A percentile compares a stretch with the other conserved stretches of the same genome.
These are phyloP conservation scores for Ettlia oleoabundans DNA, from an alignment of 139 green algal species.

Conservation along the genomic window DNA sequence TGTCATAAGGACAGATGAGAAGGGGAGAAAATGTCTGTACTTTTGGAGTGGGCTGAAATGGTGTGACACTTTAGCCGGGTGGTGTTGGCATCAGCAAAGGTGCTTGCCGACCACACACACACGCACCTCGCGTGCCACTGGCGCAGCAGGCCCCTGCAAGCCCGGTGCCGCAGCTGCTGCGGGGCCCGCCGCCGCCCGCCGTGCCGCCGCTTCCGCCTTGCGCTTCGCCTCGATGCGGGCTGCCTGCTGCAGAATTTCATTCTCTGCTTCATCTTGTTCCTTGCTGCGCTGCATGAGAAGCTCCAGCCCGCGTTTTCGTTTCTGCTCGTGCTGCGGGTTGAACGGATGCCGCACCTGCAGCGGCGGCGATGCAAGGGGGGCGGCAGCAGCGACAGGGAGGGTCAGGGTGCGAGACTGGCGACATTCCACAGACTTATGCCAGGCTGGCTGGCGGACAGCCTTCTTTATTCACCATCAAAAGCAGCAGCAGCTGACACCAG, in stretches of 20 bases:
- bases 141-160: neutral
- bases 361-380: neutral
- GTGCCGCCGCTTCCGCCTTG: slow-evolving; percentile 56
- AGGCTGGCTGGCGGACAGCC: too few relatives aligned
- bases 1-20: too few relatives aligned
- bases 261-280: slow-evolving; percentile 72
- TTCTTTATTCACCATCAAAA: too few relatives aligned
- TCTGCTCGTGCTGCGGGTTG: slow-evolving; percentile 63
- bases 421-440: too few relatives aligned
- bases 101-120: too few relatives aligned
- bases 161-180: slow-evolving; percentile 12
- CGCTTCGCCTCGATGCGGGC: slow-evolving; percentile 60
- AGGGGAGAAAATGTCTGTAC: too few relatives aligned
- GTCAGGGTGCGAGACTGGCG: neutral
- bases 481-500: too few relatives aligned
- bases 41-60: too few relatives aligned
- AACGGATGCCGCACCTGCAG: slow-evolving; percentile 75
- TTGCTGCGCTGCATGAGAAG: slow-evolving; percentile 65
- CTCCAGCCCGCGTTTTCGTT: slow-evolving; percentile 74
- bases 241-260: slow-evolving; percentile 61
- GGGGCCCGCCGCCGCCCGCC: slow-evolving; percentile 5
- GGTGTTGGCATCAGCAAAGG: too few relatives aligned
- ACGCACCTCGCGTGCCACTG: slow-evolving; percentile 40
- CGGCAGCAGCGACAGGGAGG: neutral
- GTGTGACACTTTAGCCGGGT: too few relatives aligned